Evolutionary conservation across 805 yeast genomes (phyloP).

Genomic region (Yarrowia keelungensis): DNA sequence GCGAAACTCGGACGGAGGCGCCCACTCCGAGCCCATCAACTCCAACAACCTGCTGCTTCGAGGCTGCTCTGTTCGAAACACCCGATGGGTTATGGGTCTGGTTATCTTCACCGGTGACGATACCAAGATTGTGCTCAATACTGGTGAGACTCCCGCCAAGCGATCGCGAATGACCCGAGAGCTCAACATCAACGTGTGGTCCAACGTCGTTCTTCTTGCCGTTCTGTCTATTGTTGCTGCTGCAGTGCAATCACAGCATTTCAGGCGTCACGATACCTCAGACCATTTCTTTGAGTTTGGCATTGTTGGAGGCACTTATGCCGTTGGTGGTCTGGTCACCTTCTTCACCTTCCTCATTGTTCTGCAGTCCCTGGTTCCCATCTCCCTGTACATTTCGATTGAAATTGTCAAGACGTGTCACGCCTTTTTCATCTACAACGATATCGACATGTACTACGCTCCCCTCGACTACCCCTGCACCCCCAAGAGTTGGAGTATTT

Average conservation of each 20-base stretch:
- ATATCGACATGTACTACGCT: conserved; percentile 71
- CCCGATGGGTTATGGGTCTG: conserved; percentile 76
- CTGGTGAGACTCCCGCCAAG: conserved; percentile 82
- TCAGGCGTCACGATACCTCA: conserved; percentile 56
- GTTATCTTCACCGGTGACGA: conserved; percentile 79
- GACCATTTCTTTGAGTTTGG: conserved; percentile 67
- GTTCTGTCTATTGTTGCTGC: conserved; percentile 74
- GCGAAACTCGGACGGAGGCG: conserved; percentile 42
- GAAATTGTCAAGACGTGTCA: conserved; percentile 82
- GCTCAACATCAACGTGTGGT: conserved; percentile 68
- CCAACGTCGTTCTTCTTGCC: conserved; percentile 69
- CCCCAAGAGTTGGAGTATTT: conserved; percentile 84
- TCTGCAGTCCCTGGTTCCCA: conserved; percentile 80
- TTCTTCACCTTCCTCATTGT: conserved; percentile 77
- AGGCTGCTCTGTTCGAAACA: conserved; percentile 77
- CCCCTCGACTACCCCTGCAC: conserved; percentile 77
- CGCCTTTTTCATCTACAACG: conserved; percentile 78
- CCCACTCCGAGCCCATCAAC: conserved; percentile 61
- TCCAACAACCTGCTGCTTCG: conserved; percentile 72
- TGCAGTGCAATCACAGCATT: conserved; percentile 70
- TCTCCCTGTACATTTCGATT: conserved; percentile 77
- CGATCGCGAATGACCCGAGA: conserved; percentile 70
- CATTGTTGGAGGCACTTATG: conserved; percentile 65
- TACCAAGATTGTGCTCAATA: conserved; percentile 78
- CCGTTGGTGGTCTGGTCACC: conserved; percentile 69